These are phyloP conservation scores for Stachybotrys echinatus DNA, from an alignment of 2,329 filamentous ascomycete genomes.

Conservation along the genomic window DNA sequence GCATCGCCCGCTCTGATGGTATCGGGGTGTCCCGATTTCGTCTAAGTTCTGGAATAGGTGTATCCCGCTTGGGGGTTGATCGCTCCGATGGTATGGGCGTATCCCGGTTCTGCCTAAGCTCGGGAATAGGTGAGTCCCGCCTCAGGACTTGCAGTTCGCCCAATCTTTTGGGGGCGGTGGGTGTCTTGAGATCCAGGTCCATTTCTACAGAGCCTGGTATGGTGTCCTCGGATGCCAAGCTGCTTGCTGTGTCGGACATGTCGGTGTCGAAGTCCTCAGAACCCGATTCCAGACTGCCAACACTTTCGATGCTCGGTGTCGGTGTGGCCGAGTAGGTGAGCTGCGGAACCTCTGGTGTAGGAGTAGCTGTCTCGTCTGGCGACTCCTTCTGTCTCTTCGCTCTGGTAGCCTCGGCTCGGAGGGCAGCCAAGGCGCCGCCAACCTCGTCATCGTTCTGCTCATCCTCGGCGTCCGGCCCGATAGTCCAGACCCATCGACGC, in stretches of 20 bases:
- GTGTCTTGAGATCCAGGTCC: constrained; percentile 33
- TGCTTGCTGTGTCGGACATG: constrained; percentile 41
- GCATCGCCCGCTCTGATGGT: too few relatives aligned
- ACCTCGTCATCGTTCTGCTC: constrained; percentile 36
- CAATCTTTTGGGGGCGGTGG: constrained; percentile 20
- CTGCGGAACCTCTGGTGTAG: constrained; percentile 4
- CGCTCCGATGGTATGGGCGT: constrained; percentile 3
- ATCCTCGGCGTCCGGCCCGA: constrained; percentile 46
- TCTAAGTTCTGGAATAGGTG: constrained; percentile 6
- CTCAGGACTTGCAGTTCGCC: constrained; percentile 5
- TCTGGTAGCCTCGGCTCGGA: constrained; percentile 25
- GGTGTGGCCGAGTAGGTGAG: constrained; percentile 23
- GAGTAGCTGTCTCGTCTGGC: constrained; percentile 15
- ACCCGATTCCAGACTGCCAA: constrained; percentile 29
- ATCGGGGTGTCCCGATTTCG: background rate
- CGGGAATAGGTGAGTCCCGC: constrained; percentile 18
- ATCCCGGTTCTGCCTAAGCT: constrained; percentile 5
- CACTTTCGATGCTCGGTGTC: constrained; percentile 38
- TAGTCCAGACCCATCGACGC: constrained; percentile 62
- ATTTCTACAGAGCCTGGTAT: constrained; percentile 21
- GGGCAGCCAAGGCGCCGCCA: constrained; percentile 35
- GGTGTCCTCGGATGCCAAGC: constrained; percentile 28
- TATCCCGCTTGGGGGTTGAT: constrained; percentile 4
- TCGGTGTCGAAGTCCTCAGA: constrained; percentile 34
- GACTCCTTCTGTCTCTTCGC: constrained; percentile 8